phyloP scores from a whole-genome alignment of 2,329 filamentous ascomycete genomes.

The Lachnellula suecica region DNA sequence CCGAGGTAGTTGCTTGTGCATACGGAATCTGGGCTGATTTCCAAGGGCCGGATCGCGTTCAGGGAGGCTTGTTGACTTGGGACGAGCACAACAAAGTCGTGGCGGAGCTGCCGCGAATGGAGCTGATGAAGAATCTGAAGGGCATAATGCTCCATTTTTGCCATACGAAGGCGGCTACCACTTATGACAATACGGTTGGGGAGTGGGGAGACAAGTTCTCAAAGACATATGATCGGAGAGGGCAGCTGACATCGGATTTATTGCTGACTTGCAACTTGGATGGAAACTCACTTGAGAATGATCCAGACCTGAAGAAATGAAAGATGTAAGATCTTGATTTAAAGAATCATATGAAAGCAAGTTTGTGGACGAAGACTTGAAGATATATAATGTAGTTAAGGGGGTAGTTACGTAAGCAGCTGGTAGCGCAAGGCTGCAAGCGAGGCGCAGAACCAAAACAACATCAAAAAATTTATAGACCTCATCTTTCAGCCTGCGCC shows the following conservation, averaged over 20 bases:
- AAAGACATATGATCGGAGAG: neutral
- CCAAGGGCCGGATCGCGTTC: neutral
- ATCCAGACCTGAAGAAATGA: neutral
- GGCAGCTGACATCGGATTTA: neutral
- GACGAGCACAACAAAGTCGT: neutral
- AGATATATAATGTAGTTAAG: neutral
- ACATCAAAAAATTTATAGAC: neutral
- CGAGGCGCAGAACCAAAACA: neutral
- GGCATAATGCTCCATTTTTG: neutral
- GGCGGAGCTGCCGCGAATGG: neutral
- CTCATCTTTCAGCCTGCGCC: neutral
- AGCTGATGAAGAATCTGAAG: neutral
- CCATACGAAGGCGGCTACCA: neutral
- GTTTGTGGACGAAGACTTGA: neutral
- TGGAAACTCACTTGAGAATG: neutral
- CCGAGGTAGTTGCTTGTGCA: constrained; percentile 32
- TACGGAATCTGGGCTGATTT: constrained; percentile 1
- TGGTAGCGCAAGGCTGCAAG: neutral
- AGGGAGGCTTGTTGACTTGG: neutral
- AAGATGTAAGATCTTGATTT: neutral
- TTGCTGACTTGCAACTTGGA: neutral
- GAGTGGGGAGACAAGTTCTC: neutral
- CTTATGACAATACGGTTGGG: neutral
- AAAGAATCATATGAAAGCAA: too few relatives aligned
- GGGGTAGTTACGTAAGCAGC: neutral